Evolutionary conservation across 192 early-diverging fungal species (phyloP).

Genomic region (Linnemannia elongata): DNA sequence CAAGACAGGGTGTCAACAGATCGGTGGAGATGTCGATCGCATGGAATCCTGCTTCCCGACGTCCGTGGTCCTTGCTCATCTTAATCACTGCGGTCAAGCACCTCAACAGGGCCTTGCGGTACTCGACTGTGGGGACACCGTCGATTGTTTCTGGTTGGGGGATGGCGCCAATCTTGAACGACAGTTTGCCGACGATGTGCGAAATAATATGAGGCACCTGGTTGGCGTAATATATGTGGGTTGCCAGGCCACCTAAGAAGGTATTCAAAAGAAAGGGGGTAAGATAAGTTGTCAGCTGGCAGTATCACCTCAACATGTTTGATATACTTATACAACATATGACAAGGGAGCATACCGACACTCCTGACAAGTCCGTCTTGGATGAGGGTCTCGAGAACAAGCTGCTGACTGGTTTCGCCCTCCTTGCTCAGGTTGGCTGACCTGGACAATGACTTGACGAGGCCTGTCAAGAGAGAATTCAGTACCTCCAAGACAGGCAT

Average conservation of each 20-base stretch:
- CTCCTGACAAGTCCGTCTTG: slow-evolving; percentile 42
- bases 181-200: slow-evolving; percentile 61
- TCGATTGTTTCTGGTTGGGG: slow-evolving; percentile 54
- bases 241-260: slow-evolving; percentile 60
- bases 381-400: slow-evolving; percentile 38
- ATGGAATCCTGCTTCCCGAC: slow-evolving; percentile 32
- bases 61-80: slow-evolving; percentile 53
- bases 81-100: slow-evolving; percentile 62
- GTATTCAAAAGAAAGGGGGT: background rate
- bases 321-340: background rate
- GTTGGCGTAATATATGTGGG: slow-evolving; percentile 68
- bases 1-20: slow-evolving; percentile 53
- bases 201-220: slow-evolving; percentile 68
- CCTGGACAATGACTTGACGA: slow-evolving; percentile 46
- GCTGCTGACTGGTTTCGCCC: slow-evolving; percentile 34
- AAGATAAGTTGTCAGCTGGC: background rate
- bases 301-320: too few relatives aligned
- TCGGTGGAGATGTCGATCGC: slow-evolving; percentile 47
- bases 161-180: slow-evolving; percentile 5
- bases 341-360: slow-evolving; percentile 26
- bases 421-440: slow-evolving; percentile 39
- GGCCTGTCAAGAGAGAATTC: slow-evolving; percentile 55
- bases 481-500: slow-evolving; percentile 68
- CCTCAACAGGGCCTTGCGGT: slow-evolving; percentile 58
- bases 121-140: slow-evolving; percentile 55